Percentiles rank a stretch among this genome's conserved stretches.
These are phyloP conservation scores for Pogostemon cablin DNA, from an alignment of 257 asterid species.

Conservation along the genomic window DNA sequence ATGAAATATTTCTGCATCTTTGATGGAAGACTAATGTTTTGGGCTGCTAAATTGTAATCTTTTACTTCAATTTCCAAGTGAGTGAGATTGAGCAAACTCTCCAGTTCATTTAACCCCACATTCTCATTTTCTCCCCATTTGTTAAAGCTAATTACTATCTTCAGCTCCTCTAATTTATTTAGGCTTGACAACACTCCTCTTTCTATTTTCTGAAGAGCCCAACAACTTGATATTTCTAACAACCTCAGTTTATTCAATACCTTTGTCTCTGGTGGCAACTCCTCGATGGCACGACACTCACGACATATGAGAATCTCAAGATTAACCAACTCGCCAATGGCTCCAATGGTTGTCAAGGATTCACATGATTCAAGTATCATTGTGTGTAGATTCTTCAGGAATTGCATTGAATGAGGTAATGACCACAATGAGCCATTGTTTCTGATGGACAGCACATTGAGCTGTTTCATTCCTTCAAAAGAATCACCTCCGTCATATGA, in stretches of 20 bases:
- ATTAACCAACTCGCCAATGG: neutral
- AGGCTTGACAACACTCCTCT: slow-evolving; percentile 16
- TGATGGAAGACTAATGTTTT: neutral
- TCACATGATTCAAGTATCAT: neutral
- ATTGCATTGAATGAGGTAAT: neutral
- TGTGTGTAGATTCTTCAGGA: neutral
- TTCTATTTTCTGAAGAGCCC: neutral
- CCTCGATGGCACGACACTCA: neutral
- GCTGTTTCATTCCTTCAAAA: neutral
- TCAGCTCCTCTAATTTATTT: slow-evolving; percentile 20
- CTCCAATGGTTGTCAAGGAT: neutral
- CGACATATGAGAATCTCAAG: slow-evolving; percentile 16
- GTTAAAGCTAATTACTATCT: neutral
- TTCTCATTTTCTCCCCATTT: slow-evolving; percentile 5
- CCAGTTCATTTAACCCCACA: neutral
- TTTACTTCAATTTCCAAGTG: slow-evolving; percentile 7
- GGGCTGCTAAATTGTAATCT: neutral
- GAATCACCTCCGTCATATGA: neutral
- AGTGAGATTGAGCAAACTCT: neutral
- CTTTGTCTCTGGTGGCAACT: neutral
- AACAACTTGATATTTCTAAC: neutral
- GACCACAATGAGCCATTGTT: neutral
- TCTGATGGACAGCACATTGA: slow-evolving; percentile 12
- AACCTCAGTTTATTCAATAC: neutral
- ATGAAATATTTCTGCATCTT: neutral